Evolutionary conservation across 495 filamentous ascomycete genomes (phyloP), one percentile per base, ranked within the genome.

Genomic region (Haplographium delicatum): DNA sequence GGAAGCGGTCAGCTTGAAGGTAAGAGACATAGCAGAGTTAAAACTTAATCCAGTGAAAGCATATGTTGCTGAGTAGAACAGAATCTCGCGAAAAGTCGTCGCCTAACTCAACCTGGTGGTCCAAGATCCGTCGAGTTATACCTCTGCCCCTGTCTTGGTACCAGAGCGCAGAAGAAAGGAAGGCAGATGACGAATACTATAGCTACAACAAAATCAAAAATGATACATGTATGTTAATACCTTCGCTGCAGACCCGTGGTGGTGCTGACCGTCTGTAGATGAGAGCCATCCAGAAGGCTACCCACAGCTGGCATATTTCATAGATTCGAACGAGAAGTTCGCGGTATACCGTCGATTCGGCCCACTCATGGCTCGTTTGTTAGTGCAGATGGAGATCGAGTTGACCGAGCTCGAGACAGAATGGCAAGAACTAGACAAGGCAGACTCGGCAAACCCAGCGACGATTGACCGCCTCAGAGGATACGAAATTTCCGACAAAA

Each of bases 321-420:
- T 64, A 27, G 58, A 61, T 41, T 51, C 47, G 34, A 58, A 68
- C 40, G 43, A 55, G 1, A 62, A 62, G 34, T 64, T 64, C 43
- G 30, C 63, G 11, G 64, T 72, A 13, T 54, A 54, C 46, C 63
- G 69, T 15, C 54, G 55, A 33, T 70, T 63, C 38, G 53, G 55
- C 0, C 61, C 59, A 18, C 39, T 68, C n/a, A 59, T 61, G 6
- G 60, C 26, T 9, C 58, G 68, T 20, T 44, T 69, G 4, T 46
- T 72, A 1, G 41, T 72, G 1, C 47, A 65, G 30, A 62, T 63
- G 18, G 62, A 69, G 33, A 62, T 65, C 26, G 65, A 67, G 42
- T 41, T 72, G 1, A 43, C 41, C 3, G 38, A 44, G 7, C 51
- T 65, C 6, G 63, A 65, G 43, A 50, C 60, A 2, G 42, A 60